Evolutionary conservation across 2,329 filamentous ascomycete genomes (phyloP).

Genomic region (Xylariaceae sp.): DNA sequence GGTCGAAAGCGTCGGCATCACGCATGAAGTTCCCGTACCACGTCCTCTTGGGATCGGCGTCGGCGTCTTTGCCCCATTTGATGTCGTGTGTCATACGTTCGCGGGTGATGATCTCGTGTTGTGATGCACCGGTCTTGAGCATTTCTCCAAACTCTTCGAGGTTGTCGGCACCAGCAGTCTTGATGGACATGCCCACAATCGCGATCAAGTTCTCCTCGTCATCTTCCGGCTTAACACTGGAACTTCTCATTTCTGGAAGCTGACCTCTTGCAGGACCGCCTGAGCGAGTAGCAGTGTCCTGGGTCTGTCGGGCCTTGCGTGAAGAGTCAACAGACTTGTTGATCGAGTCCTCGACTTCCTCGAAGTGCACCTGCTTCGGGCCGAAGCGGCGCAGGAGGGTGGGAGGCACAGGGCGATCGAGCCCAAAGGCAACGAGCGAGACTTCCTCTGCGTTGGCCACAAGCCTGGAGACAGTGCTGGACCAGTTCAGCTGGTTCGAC

Average conservation of each 20-base stretch:
- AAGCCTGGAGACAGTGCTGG: background rate
- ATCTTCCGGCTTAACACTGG: slow-evolving; percentile 6
- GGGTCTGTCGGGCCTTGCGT: background rate
- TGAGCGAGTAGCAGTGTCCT: background rate
- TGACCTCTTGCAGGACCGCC: slow-evolving; percentile 13
- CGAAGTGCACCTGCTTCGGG: background rate
- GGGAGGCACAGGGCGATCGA: too few species aligned
- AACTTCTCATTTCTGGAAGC: slow-evolving; percentile 1
- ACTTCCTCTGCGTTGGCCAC: background rate
- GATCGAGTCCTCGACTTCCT: background rate
- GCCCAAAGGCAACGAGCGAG: too few species aligned
- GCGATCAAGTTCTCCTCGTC: too few species aligned
- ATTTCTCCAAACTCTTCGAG: slow-evolving; percentile 27
- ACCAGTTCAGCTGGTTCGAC: background rate
- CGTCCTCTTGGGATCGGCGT: slow-evolving; percentile 12
- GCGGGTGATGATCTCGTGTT: slow-evolving; percentile 21
- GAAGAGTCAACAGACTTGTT: background rate
- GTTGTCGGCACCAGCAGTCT: slow-evolving; percentile 26
- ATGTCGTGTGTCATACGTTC: slow-evolving; percentile 18
- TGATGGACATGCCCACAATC: slow-evolving; percentile 29
- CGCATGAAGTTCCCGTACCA: slow-evolving; percentile 20
- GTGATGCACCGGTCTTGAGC: slow-evolving; percentile 20
- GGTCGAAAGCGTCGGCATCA: slow-evolving; percentile 18
- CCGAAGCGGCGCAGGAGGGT: too few species aligned
- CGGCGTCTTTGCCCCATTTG: slow-evolving; percentile 7